Evolutionary conservation across 768 basidiomycete species (phyloP), one percentile per base, ranked within the genome.

Genomic region (Hypsizygus marmoreus): DNA sequence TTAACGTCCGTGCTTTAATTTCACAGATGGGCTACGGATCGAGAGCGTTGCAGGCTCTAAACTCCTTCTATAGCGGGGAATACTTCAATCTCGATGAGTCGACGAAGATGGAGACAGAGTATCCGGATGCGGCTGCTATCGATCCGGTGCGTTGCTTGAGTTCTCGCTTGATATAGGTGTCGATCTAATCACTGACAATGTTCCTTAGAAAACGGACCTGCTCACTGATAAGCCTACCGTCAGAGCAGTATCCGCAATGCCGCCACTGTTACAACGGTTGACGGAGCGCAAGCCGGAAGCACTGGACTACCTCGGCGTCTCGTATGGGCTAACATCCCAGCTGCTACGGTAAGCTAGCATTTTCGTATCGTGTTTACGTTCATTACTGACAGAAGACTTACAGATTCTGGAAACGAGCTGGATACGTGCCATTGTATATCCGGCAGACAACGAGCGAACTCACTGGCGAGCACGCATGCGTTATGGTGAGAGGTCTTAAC

Each of bases 1-100:
- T n/a, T n/a, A n/a, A n/a, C n/a, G n/a, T n/a, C n/a, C 28, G 29
- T 35, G 26, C 41, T 56, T 43, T 43, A 16, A 9, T 44, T 20
- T 40, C 17, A 12, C 57, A 95, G 91, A 98, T 97, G 95, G 95
- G 97, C 9, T 98, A 98, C 60, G 97, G 97, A 4, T 83, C 88
- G 14, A 79, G 93, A 30, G 91, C 97, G 2, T 67, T 99, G 39
- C 79, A 95, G 51, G 83, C 85, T 0, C 74, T 99, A 39, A 91
- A 93, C 58, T 76, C 86, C 11, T 98, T 92, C 68, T 98, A 93
- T 68, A 88, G 85, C 50, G 97, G 95, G 14, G 93, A 98, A 64
- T 84, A 91, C 59, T 86, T 91, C 69, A 90, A 85, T 57, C 63
- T 97, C 14, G 84, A 92, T 55, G 97, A 97, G 64, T 70, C 73